A percentile compares a stretch with the other conserved stretches of the same genome.
Evolutionary conservation across 2,329 filamentous ascomycete species (phyloP).

Genomic region (Aotearoamyces nothofagi): DNA sequence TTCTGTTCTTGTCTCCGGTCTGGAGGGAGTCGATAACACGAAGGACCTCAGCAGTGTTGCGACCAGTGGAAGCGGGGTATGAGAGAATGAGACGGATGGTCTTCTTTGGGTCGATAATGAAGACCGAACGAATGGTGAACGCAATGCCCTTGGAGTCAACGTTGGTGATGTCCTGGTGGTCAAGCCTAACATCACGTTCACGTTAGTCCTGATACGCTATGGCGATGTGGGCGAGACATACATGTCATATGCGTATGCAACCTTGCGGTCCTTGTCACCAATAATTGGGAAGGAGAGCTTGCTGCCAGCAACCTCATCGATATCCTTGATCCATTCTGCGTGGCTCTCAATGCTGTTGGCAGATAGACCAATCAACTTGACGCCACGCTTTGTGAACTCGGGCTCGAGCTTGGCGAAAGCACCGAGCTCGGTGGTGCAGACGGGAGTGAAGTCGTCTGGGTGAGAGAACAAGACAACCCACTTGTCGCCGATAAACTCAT

Average conservation of each 20-base stretch:
- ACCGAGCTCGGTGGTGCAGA: conserved; percentile 91
- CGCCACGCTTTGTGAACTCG: conserved; percentile 74
- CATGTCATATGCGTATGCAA: conserved; percentile 69
- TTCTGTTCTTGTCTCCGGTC: conserved; percentile 73
- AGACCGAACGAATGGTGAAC: conserved; percentile 89
- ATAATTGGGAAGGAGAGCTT: conserved; percentile 66
- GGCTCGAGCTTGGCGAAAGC: conserved; percentile 80
- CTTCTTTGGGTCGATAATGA: conserved; percentile 88
- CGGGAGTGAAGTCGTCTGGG: conserved; percentile 83
- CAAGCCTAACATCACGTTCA: too few relatives aligned
- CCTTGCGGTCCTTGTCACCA: conserved; percentile 64
- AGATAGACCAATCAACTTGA: conserved; percentile 82
- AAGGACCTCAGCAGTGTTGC: conserved; percentile 67
- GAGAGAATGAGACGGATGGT: conserved; percentile 84
- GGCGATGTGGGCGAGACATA: conserved; percentile 21
- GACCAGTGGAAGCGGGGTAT: conserved; percentile 83
- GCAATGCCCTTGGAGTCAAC: conserved; percentile 71
- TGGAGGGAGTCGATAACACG: conserved; percentile 68
- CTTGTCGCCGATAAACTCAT: conserved; percentile 63
- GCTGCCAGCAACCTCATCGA: conserved; percentile 61
- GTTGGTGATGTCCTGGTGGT: conserved; percentile 70
- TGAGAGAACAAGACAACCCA: conserved; percentile 79
- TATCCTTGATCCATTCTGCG: conserved; percentile 82
- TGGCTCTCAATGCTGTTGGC: conserved; percentile 79
- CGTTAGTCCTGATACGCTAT: too few relatives aligned